A percentile compares a stretch with the other conserved stretches of the same genome.
These are phyloP conservation scores for Phytopythium cucurbitacearum DNA, from an alignment of 352 stramenopile species.

Conservation along the genomic window DNA sequence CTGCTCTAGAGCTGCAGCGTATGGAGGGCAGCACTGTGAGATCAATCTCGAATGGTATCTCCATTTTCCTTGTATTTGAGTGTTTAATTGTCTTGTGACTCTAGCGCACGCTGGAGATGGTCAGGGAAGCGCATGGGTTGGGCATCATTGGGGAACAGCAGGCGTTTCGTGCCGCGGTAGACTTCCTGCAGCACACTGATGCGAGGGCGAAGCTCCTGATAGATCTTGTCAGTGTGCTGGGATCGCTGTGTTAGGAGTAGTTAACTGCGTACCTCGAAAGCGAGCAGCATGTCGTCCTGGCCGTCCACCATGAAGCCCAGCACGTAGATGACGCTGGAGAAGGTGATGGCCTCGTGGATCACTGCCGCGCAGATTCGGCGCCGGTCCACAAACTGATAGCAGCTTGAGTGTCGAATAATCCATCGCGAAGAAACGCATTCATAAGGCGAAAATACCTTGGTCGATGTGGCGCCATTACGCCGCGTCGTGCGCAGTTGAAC, in stretches of 20 bases:
- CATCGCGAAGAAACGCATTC: background rate
- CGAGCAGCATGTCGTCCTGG: constrained; percentile 61
- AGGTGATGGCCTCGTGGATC: constrained; percentile 80
- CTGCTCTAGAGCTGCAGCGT: constrained; percentile 79
- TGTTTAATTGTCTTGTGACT: background rate
- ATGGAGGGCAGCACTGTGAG: too few species aligned
- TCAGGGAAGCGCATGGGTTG: constrained; percentile 44
- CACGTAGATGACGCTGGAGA: constrained; percentile 77
- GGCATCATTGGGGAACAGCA: constrained; percentile 50
- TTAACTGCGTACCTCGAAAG: constrained; percentile 55
- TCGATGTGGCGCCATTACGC: constrained; percentile 37
- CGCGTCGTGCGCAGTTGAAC: constrained; percentile 62
- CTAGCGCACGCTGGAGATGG: constrained; percentile 7
- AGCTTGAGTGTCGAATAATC: background rate
- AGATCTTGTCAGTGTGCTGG: background rate
- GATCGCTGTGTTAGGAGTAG: background rate
- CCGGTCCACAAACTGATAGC: constrained; percentile 36
- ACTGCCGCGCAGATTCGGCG: constrained; percentile 57
- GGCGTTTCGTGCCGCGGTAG: constrained; percentile 43
- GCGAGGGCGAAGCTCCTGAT: constrained; percentile 63
- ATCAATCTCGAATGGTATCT: background rate
- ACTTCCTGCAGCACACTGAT: constrained; percentile 69
- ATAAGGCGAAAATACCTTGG: constrained; percentile 12
- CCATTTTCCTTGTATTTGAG: background rate
- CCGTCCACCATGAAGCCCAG: constrained; percentile 74